Base-by-base conservation (phyloP, 768 basidiomycete genomes). In the Suillus clintonianus region DNA sequence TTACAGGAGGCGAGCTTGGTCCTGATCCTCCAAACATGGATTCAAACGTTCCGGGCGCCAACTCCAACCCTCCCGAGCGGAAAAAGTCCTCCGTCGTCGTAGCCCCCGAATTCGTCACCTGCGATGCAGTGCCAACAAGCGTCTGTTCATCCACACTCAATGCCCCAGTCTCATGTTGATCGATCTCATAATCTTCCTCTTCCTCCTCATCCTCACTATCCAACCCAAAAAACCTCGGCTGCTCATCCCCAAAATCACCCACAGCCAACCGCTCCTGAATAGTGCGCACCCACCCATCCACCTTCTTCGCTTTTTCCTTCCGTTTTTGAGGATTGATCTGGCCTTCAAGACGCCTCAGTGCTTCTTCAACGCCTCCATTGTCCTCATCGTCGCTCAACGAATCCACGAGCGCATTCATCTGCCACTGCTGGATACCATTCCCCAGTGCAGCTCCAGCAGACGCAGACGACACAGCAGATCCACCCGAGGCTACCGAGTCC, bases 331-430 rank as follows among this genome's bases (percentile, higher is more conserved):
- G 84, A 72, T 94, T 93, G 60, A 95, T 91, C 72, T 94, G 88
- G 0, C 94, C 95, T 74, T 97, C 94, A 43, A 97, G 82, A 14
- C 90, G 81, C 27, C 84, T 81, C 65, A 97, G 74, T 19, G 95
- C 94, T 8, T 87, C 91, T 37, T 94, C 93, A 19, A 92, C 89
- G 68, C 92, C 94, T 1, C 93, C 93, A 41, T 57, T 22, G 19
- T 77, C 82, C 63, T 89, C 92, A 5, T 93, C 88, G 60, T 91
- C 87, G 65, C 86, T 90, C 67, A 91, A 78, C 43, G 85, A 87
- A 56, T 92, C 89, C 13, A 94, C 81, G 43, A 94, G 77, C 32
- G 90, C 88, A 70, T 91, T 90, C 76, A 92, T 80, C 68, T 94
- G 93, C 93, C 93, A 94, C 60, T 87, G 86, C n/a, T 88, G 86